A percentile compares a stretch with the other conserved stretches of the same genome.
phyloP scores from a whole-genome alignment of 306 rosid genomes.

The Senna siamea region DNA sequence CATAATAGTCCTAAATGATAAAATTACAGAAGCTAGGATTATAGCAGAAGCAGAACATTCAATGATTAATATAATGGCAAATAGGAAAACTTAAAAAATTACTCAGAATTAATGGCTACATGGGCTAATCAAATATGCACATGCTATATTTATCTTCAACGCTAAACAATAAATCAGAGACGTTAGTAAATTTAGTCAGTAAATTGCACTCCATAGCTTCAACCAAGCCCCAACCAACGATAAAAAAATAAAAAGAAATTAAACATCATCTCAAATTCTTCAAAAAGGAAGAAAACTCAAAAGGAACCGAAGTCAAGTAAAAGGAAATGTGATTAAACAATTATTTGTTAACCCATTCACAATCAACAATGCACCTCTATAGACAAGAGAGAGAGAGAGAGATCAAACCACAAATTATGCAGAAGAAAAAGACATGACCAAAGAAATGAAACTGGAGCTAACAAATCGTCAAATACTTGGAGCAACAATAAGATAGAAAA shows the following conservation, averaged over 20 bases:
- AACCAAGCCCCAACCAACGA: conserved; percentile 3
- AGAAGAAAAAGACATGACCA: not conserved
- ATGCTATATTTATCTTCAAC: too few species aligned
- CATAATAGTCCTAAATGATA: too few species aligned
- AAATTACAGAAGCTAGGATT: too few species aligned
- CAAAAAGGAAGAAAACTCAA: not conserved
- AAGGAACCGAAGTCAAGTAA: not conserved
- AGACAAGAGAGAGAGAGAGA: not conserved
- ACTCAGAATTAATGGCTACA: too few species aligned
- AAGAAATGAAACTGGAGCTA: not conserved
- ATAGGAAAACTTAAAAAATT: too few species aligned
- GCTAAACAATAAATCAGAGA: too few species aligned
- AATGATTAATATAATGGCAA: too few species aligned
- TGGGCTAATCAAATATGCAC: too few species aligned
- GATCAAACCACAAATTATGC: not conserved
- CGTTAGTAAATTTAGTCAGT: too few species aligned
- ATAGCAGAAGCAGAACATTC: too few species aligned
- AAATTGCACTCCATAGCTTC: conserved; percentile 14
- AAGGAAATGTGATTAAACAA: not conserved
- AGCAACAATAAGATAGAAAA: not conserved
- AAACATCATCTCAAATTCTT: not conserved
- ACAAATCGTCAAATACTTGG: not conserved
- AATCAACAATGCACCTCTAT: not conserved
- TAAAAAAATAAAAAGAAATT: not conserved
- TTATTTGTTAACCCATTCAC: not conserved